Conservation (phyloP, 306 rosid genomes). For the Acacia melanoxylon region DNA sequence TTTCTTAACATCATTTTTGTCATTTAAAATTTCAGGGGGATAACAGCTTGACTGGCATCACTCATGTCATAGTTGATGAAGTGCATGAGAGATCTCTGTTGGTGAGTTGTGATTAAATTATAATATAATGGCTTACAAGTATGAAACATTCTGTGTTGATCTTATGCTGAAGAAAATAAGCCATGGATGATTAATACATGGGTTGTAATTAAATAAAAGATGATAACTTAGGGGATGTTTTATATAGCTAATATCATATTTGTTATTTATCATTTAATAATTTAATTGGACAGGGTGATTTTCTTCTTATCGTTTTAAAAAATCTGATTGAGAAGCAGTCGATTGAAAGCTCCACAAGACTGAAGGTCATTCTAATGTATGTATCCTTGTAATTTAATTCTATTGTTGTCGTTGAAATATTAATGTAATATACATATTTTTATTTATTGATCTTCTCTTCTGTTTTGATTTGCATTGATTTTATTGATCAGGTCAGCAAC, state of each 20-base stretch:
- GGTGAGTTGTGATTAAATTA: slow-evolving; percentile 51
- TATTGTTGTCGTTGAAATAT: neutral
- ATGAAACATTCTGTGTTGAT: neutral
- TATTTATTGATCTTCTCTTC: slow-evolving; percentile 2
- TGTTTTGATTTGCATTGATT: slow-evolving; percentile 21
- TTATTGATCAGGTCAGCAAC: slow-evolving; percentile 82
- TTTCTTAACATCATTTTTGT: slow-evolving; percentile 2
- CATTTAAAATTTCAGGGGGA: slow-evolving; percentile 61
- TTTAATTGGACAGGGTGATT: slow-evolving; percentile 68
- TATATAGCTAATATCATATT: neutral
- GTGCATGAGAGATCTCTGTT: slow-evolving; percentile 94
- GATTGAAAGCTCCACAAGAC: slow-evolving; percentile 45
- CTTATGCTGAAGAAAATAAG: slow-evolving; percentile 8
- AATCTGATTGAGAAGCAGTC: slow-evolving; percentile 78
- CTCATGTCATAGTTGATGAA: slow-evolving; percentile 94
- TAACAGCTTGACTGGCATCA: slow-evolving; percentile 69
- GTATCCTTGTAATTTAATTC: slow-evolving; percentile 27
- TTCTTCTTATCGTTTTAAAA: slow-evolving; percentile 82
- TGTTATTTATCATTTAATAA: slow-evolving; percentile 1
- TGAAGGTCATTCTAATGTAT: slow-evolving; percentile 92
- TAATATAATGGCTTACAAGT: slow-evolving; percentile 19
- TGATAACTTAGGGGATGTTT: neutral
- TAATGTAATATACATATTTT: slow-evolving; percentile 3
- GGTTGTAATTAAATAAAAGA: neutral
- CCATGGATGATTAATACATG: slow-evolving; percentile 24